phyloP scores from a whole-genome alignment of 2,329 filamentous ascomycete genomes.

The Cytospora schulzeri region DNA sequence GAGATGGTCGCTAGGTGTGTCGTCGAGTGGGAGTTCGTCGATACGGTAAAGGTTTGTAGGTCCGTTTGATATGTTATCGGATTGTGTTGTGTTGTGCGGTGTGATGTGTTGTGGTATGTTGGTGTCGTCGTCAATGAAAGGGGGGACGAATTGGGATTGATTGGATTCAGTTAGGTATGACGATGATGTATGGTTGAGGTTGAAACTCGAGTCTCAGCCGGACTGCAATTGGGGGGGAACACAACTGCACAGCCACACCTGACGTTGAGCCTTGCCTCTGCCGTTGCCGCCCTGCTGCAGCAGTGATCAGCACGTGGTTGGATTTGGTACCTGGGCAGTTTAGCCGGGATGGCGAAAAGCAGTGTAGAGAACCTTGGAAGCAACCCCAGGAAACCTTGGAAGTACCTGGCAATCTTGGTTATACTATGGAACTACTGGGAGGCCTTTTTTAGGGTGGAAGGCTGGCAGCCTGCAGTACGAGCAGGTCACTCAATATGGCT shows the following conservation, averaged over 20 bases:
- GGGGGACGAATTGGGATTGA: background rate
- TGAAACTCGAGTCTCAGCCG: background rate
- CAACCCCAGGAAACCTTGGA: background rate
- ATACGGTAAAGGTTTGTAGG: background rate
- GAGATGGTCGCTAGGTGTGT: background rate
- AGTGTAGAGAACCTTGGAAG: background rate
- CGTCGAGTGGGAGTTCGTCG: too few species aligned
- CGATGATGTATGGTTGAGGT: background rate
- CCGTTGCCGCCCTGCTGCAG: background rate
- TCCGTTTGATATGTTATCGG: background rate
- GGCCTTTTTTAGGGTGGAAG: too few species aligned
- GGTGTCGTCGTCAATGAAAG: slow-evolving; percentile 8
- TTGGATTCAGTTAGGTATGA: background rate
- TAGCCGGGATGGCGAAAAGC: background rate
- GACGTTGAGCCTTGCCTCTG: background rate
- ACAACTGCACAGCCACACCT: slow-evolving; percentile 13
- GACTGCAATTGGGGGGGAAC: background rate
- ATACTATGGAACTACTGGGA: too few species aligned
- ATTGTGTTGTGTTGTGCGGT: background rate
- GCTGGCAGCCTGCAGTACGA: too few species aligned
- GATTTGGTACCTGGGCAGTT: background rate
- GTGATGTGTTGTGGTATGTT: background rate
- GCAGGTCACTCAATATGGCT: too few species aligned
- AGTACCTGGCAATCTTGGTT: too few species aligned
- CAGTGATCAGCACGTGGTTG: background rate